Base-by-base conservation (phyloP, 2,329 filamentous ascomycete species). In the Neofusicoccum sp. region DNA sequence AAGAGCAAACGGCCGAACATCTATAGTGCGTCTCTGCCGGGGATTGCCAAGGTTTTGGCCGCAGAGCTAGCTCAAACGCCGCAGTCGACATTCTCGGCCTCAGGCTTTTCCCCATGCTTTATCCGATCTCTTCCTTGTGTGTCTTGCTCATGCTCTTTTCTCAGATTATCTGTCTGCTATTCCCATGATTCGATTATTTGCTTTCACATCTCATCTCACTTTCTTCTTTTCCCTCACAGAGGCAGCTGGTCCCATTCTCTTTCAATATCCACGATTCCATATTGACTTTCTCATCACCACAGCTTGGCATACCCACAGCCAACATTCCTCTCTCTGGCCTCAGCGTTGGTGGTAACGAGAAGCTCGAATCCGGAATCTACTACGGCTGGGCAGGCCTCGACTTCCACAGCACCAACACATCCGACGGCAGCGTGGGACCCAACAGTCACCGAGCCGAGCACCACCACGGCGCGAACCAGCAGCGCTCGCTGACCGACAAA, bases 251-350 rank as follows among this genome's bases (percentile, higher is more conserved):
- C n/a, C n/a, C 43, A 41, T 12, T 36, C 11, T 53, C 53, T 40
- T 20, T 9, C 30, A 5, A 3, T 38, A 1, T 31, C 20, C 26
- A 11, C 31, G 6, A 20, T n/a, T 14, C 6, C 43, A 7, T 24
- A 8, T 34, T 59, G n/a, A 48, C 34, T 24, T 1, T 20, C 6
- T n/a, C 6, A 33, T 33, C 33, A 14, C 47, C 45, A 26, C 41
- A 61, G 87, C 90, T 98, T 72, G 93, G 93, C 68, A 97, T 98
- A 73, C 95, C 95, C 2, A 98, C 95, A 1, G 95, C 95, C 72
- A 99, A 98, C 80, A 88, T 89, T 69, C 86, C 86, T 7, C 77
- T 87, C 62, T 80, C 82, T 12, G 84, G 84, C 30, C 86, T 98
- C 45, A 86, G 86, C 68, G 88, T 93, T 54, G 87, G 89, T 74